Base-by-base conservation (phyloP, 805 yeast species). In the Hanseniaspora valbyensis region DNA sequence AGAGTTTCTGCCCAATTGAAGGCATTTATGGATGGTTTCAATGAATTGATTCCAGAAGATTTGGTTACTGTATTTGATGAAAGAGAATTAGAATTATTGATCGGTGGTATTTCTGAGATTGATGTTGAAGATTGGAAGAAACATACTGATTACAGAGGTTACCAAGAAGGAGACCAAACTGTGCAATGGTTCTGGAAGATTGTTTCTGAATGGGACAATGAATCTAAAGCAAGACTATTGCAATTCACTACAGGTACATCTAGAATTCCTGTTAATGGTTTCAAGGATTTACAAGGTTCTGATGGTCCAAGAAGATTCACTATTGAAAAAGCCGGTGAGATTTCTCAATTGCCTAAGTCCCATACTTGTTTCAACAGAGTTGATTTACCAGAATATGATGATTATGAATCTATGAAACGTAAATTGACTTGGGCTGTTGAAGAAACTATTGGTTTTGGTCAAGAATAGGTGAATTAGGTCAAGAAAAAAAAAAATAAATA, bases 301-400 rank as follows among this genome's bases (percentile, higher is more conserved):
- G 98, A 92, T 69, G 99, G 99, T 53, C 99, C 99, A 49, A 84
- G 99, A 75, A 79, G 97, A 65, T 92, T 92, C 68, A 92, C 99
- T 6, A 90, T 92, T 65, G 99, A 92, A 67, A 89, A 89, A 67
- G 97, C 97, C 9, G 98, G 98, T 53, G 97, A 90, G 65, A 62
- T 83, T 30, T 81, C 80, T 61, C 96, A 89, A 69, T 61, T 92
- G 61, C 99, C 99, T 41, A 92, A 92, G 68, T 86, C 96, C 9
- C 98, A 92, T 66, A 92, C 99, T 2, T 90, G 99, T 75, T 92
- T 92, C 78, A 92, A 92, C 71, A 84, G 99, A 71, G 96, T 92
- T 49, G 98, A 92, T 71, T 75, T 92, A 62, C 99, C 99, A 37
- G 95, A 94, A 52, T 92, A 92, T 67, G 75, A 74, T 53, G 89